phyloP scores from a whole-genome alignment of 805 yeast genomes.

The Cyberlindnera nakhonratchasimensis region DNA sequence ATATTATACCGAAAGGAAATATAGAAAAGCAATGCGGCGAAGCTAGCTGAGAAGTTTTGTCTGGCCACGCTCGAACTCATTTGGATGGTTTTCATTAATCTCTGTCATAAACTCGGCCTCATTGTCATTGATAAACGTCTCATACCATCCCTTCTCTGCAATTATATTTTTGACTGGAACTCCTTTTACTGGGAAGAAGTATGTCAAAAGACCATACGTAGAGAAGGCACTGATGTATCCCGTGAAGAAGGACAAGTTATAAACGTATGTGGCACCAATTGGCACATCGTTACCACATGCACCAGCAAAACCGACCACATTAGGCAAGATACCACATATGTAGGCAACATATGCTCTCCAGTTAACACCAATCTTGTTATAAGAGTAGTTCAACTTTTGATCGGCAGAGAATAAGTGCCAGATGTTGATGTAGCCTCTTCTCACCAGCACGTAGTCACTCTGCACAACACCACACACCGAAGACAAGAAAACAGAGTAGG shows the following conservation, averaged over 20 bases:
- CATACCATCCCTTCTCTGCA: slow-evolving; percentile 47
- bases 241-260: slow-evolving; percentile 69
- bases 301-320: slow-evolving; percentile 85
- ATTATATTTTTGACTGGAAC: slow-evolving; percentile 39
- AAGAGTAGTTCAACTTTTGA: slow-evolving; percentile 49
- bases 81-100: slow-evolving; percentile 22
- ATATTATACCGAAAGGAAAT: background rate
- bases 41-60: slow-evolving; percentile 6
- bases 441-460: slow-evolving; percentile 66
- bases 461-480: slow-evolving; percentile 76
- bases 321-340: slow-evolving; percentile 75
- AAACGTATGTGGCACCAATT: slow-evolving; percentile 70
- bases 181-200: slow-evolving; percentile 51
- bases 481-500: slow-evolving; percentile 79
- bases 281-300: slow-evolving; percentile 76
- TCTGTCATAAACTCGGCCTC: slow-evolving; percentile 18
- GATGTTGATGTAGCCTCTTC: slow-evolving; percentile 67
- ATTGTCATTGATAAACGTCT: slow-evolving; percentile 25
- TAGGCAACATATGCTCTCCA: slow-evolving; percentile 87
- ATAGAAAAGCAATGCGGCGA: background rate
- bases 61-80: slow-evolving; percentile 18
- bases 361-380: slow-evolving; percentile 60
- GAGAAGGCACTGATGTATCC: slow-evolving; percentile 63
- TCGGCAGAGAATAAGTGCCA: slow-evolving; percentile 59
- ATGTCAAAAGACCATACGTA: slow-evolving; percentile 51